A percentile compares a stretch with the other conserved stretches of the same genome.
phyloP scores from a whole-genome alignment of 2,329 filamentous ascomycete species.

The Penicillium sp. region DNA sequence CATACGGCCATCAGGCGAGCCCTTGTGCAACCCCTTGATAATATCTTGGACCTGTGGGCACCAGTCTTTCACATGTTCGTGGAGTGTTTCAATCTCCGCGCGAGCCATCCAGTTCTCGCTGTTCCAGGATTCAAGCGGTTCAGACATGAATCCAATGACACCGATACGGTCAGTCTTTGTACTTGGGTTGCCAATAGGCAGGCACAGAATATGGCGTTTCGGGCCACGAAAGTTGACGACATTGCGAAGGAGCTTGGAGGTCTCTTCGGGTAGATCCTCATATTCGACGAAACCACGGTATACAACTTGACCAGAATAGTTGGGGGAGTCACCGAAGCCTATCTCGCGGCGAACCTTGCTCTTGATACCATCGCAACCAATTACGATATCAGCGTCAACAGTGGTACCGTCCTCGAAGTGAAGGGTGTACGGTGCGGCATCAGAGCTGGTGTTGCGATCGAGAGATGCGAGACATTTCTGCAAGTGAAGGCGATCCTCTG shows the following conservation, averaged over 20 bases:
- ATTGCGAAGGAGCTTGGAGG: constrained; percentile 29
- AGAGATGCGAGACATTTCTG: constrained; percentile 25
- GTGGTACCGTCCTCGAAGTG: constrained; percentile 46
- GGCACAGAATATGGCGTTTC: constrained; percentile 31
- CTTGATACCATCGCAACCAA: constrained; percentile 52
- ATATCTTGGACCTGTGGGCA: constrained; percentile 33
- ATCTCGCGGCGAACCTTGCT: constrained; percentile 43
- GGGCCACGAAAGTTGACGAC: constrained; percentile 37
- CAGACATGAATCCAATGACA: constrained; percentile 40
- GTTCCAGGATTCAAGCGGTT: constrained; percentile 35
- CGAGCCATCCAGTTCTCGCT: constrained; percentile 37
- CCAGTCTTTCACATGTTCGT: constrained; percentile 36
- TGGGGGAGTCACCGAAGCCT: constrained; percentile 28
- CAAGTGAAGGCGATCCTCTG: constrained; percentile 24
- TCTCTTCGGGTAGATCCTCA: constrained; percentile 30
- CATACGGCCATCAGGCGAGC: constrained; percentile 31
- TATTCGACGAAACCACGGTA: constrained; percentile 39
- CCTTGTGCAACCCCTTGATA: constrained; percentile 30
- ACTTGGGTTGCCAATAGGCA: constrained; percentile 39
- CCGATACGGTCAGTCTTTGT: constrained; percentile 31
- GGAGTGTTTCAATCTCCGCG: constrained; percentile 31
- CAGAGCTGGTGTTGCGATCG: constrained; percentile 13
- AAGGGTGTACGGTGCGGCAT: constrained; percentile 32
- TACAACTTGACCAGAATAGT: constrained; percentile 38
- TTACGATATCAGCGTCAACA: constrained; percentile 43